Evolutionary conservation across 345 rosid genomes (phyloP).

Genomic region (Arabis hirsuta): DNA sequence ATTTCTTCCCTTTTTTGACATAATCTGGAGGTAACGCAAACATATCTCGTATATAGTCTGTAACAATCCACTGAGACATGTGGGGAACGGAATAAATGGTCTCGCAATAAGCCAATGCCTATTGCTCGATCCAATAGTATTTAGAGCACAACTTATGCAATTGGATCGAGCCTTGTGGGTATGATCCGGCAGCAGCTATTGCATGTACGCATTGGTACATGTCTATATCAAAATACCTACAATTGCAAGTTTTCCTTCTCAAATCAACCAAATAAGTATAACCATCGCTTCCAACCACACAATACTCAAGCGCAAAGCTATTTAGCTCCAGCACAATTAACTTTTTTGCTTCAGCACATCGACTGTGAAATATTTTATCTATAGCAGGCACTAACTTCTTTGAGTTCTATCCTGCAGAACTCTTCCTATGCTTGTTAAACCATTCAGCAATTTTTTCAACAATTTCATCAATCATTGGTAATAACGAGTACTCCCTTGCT

Average conservation of each 20-base stretch:
- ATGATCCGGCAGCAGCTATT: no score
- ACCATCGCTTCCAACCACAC: neutral
- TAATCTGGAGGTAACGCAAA: neutral
- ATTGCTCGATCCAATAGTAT: neutral
- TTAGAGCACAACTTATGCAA: neutral
- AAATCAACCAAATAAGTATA: neutral
- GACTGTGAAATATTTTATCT: neutral
- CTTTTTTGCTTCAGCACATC: neutral
- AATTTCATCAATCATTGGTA: neutral
- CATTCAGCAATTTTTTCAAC: neutral
- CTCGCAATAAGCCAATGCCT: neutral
- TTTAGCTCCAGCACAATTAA: neutral
- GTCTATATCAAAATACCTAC: neutral
- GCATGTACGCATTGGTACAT: neutral
- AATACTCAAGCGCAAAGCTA: neutral
- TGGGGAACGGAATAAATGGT: neutral
- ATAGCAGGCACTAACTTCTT: neutral
- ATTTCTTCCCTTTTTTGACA: neutral
- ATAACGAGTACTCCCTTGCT: neutral
- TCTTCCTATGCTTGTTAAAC: neutral
- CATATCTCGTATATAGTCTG: neutral
- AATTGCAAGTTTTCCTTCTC: neutral
- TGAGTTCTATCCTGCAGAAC: neutral
- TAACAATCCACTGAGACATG: neutral
- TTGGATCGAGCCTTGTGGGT: neutral